These are phyloP conservation scores for Fusarium vanettenii DNA, from an alignment of 2,329 filamentous ascomycete genomes.

Conservation along the genomic window DNA sequence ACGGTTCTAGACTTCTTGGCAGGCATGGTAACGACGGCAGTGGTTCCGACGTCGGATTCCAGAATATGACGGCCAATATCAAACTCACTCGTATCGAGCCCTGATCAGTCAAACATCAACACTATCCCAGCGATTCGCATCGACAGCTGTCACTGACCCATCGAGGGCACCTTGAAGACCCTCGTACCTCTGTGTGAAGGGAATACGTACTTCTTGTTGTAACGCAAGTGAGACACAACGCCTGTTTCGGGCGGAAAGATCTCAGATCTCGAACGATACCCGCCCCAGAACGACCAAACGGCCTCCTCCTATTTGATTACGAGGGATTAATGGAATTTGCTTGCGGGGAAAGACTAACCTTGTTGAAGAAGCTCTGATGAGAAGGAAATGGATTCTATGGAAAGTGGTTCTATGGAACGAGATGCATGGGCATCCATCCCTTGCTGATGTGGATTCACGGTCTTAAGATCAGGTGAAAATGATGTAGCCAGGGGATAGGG, in stretches of 20 bases:
- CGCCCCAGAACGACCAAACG: slow-evolving; percentile 12
- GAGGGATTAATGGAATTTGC: background rate
- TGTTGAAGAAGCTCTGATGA: background rate
- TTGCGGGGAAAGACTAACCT: too few relatives aligned
- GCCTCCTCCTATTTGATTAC: background rate
- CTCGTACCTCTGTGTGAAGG: background rate
- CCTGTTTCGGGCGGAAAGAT: slow-evolving; percentile 32
- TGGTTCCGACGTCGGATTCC: background rate
- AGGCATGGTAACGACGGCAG: background rate
- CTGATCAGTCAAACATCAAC: background rate
- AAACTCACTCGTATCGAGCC: background rate
- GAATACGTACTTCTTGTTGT: background rate
- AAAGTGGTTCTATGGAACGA: background rate
- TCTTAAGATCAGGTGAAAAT: background rate
- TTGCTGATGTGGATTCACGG: background rate
- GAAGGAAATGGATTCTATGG: background rate
- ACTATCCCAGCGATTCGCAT: background rate
- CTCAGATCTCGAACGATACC: slow-evolving; percentile 25
- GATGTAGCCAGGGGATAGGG: background rate
- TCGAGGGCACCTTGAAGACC: background rate
- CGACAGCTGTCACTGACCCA: background rate
- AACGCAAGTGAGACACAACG: slow-evolving; percentile 21
- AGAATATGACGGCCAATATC: background rate
- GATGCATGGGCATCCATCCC: background rate
- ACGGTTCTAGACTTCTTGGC: background rate